These are phyloP conservation scores for Parafenestella ontariensis DNA, from an alignment of 2,329 filamentous ascomycete species.

Conservation along the genomic window DNA sequence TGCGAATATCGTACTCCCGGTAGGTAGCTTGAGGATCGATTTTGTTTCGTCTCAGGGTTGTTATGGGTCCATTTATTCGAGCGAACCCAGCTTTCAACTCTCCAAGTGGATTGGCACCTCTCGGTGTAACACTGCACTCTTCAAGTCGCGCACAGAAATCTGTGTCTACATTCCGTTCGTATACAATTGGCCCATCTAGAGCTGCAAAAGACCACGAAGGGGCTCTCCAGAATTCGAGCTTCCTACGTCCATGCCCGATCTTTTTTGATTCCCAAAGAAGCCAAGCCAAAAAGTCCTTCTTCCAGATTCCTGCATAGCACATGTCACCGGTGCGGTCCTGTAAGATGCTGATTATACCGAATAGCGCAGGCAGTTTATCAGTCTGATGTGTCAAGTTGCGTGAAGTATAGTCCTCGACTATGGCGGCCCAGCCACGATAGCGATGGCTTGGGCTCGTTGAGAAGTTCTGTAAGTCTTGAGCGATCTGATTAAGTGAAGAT, in stretches of 20 bases:
- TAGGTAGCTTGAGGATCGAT: too few species aligned
- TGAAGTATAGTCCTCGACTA: constrained; percentile 12
- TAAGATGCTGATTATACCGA: constrained; percentile 4
- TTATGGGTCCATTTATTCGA: constrained; percentile 1
- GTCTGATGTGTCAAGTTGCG: constrained; percentile 10
- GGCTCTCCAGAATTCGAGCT: background rate
- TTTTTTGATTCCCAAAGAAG: constrained; percentile 11
- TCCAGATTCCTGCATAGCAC: constrained; percentile 13
- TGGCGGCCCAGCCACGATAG: constrained; percentile 7
- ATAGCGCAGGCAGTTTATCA: constrained; percentile 16
- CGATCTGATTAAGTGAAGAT: too few species aligned
- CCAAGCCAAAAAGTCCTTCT: constrained; percentile 6
- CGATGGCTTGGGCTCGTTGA: too few species aligned
- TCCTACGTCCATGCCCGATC: too few species aligned
- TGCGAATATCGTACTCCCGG: too few species aligned
- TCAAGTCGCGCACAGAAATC: constrained; percentile 1
- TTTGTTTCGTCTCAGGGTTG: too few species aligned
- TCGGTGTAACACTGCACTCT: constrained; percentile 5
- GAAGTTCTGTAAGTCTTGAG: too few species aligned
- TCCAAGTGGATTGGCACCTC: constrained; percentile 11
- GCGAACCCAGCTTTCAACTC: constrained; percentile 12
- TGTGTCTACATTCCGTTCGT: background rate
- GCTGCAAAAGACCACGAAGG: constrained; percentile 18
- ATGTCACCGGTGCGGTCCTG: constrained; percentile 10
- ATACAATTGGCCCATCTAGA: constrained; percentile 1